A percentile compares a stretch with the other conserved stretches of the same genome.
Evolutionary conservation across 306 rosid species (phyloP).

Genomic region (Vigna mungo): DNA sequence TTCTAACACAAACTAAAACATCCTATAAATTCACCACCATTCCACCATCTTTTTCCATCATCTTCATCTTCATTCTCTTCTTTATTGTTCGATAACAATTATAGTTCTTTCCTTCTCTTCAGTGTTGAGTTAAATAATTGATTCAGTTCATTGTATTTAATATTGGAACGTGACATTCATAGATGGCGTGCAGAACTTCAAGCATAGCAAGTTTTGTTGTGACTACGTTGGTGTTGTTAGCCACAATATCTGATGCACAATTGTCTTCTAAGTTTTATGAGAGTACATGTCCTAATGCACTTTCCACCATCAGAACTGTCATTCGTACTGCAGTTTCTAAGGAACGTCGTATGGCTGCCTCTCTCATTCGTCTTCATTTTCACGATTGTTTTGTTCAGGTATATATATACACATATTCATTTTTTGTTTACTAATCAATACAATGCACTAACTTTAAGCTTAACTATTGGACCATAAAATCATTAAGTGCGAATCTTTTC

Average conservation of each 20-base stretch:
- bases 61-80: background rate
- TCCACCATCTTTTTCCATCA: background rate
- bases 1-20: background rate
- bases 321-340: constrained; percentile 52
- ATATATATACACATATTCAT: background rate
- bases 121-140: background rate
- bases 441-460: too few species aligned
- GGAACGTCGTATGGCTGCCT: constrained; percentile 53
- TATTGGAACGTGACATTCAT: background rate
- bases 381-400: constrained; percentile 56
- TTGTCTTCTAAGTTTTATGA: constrained; percentile 62
- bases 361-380: constrained; percentile 55
- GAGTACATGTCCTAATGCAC: constrained; percentile 63
- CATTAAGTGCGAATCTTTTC: background rate
- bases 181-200: constrained; percentile 26
- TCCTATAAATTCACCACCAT: background rate
- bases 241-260: constrained; percentile 52
- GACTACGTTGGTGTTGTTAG: constrained; percentile 23
- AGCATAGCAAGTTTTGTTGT: constrained; percentile 25
- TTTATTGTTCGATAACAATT: background rate
- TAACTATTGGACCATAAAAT: background rate
- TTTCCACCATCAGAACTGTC: constrained; percentile 48
- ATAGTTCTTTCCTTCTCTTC: background rate
- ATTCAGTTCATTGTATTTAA: background rate
- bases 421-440: too few species aligned